Evolutionary conservation across 768 basidiomycete species (phyloP).

Genomic region (Calocera cornea): DNA sequence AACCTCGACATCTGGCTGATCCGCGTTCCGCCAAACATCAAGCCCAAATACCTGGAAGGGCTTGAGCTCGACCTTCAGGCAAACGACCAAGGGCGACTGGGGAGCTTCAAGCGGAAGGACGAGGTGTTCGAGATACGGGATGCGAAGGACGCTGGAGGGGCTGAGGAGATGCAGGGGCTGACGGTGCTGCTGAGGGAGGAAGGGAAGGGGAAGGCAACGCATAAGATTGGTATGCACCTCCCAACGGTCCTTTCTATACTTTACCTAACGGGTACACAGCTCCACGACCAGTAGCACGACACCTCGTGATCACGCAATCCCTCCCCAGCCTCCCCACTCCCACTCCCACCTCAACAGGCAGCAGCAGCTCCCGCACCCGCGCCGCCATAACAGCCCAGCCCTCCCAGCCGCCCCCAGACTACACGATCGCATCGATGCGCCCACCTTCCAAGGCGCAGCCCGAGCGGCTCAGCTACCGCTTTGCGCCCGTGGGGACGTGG

Average conservation of each 20-base stretch:
- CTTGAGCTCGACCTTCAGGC: not conserved
- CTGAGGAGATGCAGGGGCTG: not conserved
- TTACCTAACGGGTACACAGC: not conserved
- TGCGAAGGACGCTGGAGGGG: not conserved
- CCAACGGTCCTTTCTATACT: not conserved
- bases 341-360: not conserved
- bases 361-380: not conserved
- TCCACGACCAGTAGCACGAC: not conserved
- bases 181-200: slow-evolving; percentile 1
- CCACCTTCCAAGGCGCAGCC: not conserved
- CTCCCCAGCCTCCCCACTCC: not conserved
- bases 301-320: slow-evolving; percentile 1
- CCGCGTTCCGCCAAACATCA: not conserved
- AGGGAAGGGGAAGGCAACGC: not conserved
- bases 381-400: not conserved
- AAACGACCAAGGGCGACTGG: not conserved
- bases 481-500: not conserved
- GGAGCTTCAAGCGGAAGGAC: not conserved
- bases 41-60: not conserved
- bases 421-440: not conserved
- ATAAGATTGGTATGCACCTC: not conserved
- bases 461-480: not conserved
- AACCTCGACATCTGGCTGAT: not conserved
- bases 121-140: not conserved
- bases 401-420: slow-evolving; percentile 1